Conservation (phyloP, 2,329 filamentous ascomycete species). For the Apiospora malaysiana region DNA sequence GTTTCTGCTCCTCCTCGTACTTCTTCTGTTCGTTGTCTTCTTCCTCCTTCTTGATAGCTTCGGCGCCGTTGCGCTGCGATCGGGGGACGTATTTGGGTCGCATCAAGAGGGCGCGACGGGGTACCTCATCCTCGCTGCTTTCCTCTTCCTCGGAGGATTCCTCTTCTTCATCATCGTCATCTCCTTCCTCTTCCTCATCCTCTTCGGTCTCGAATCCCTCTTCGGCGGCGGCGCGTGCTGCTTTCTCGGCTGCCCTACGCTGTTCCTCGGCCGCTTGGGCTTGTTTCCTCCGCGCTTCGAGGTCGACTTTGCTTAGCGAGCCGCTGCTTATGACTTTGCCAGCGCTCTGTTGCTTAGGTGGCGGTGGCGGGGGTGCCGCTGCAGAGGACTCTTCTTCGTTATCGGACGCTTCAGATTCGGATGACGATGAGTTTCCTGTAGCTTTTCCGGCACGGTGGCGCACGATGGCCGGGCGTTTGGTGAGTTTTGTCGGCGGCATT, state of each 20-base stretch:
- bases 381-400: conserved; percentile 40
- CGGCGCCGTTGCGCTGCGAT: conserved; percentile 52
- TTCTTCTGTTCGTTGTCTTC: conserved; percentile 48
- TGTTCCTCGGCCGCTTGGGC: conserved; percentile 54
- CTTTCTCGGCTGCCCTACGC: conserved; percentile 54
- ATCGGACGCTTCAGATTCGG: conserved; percentile 54
- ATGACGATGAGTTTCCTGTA: conserved; percentile 56
- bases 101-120: conserved; percentile 62
- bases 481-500: conserved; percentile 55
- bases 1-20: conserved; percentile 63
- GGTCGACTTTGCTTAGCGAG: conserved; percentile 56
- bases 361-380: conserved; percentile 49
- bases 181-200: conserved; percentile 44
- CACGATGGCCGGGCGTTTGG: conserved; percentile 22
- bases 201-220: conserved; percentile 68
- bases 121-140: conserved; percentile 61
- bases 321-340: conserved; percentile 60
- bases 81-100: conserved; percentile 70
- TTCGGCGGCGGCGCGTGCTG: conserved; percentile 59
- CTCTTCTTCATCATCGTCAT: conserved; percentile 41
- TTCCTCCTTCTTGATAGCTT: conserved; percentile 41
- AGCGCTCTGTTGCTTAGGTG: conserved; percentile 62
- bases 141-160: conserved; percentile 47
- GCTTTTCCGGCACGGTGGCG: conserved; percentile 89
- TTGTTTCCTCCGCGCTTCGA: conserved; percentile 53